Base-by-base conservation (phyloP, 805 yeast species). In the Saturnispora hagleri region DNA sequence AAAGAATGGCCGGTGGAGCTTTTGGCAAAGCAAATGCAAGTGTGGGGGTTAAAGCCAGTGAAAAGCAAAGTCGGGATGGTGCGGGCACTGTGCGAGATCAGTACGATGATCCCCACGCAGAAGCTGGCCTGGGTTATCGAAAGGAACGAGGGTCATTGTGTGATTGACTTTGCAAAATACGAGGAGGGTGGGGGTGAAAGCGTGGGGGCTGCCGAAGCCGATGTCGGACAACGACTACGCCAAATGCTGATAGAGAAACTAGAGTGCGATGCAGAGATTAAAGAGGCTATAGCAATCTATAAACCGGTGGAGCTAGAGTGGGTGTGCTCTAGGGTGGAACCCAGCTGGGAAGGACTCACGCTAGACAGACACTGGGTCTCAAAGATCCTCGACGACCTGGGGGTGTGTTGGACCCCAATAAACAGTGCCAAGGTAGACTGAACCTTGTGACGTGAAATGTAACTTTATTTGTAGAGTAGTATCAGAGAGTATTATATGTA, bases 41-140 rank as follows among this genome's bases (percentile, higher is more conserved):
- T 57, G 20, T 71, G 73, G 74, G 74, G 71, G 1, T 55, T 73
- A 49, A 72, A 71, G 51, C 72, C 72, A 2, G 62, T 60, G 6
- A 65, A 26, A 20, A 51, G 47, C 15, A 48, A 40, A 27, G 34
- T 31, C 3, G 46, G 40, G 10, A 40, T 56, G 33, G 34, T 48
- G 15, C 42, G 34, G 5, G 18, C 22, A n/a, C 59, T 55, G 60
- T 69, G 8, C 62, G 66, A 50, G 50, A 52, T 52, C 4, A 31
- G 52, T n/a, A 20, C 27, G 27, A 45, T 35, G 27, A 48, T 55
- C 10, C 44, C 45, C n/a, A 12, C 20, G 4, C 36, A 28, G 1
- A 53, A 51, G 38, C 46, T 54, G 53, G 33, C 38, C 13, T 41
- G 46, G 47, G 53, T 24, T 12, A 17, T 54, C n/a, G 28, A 31